These are phyloP conservation scores for Suillus variegatus DNA, from an alignment of 768 basidiomycete species.

Conservation along the genomic window DNA sequence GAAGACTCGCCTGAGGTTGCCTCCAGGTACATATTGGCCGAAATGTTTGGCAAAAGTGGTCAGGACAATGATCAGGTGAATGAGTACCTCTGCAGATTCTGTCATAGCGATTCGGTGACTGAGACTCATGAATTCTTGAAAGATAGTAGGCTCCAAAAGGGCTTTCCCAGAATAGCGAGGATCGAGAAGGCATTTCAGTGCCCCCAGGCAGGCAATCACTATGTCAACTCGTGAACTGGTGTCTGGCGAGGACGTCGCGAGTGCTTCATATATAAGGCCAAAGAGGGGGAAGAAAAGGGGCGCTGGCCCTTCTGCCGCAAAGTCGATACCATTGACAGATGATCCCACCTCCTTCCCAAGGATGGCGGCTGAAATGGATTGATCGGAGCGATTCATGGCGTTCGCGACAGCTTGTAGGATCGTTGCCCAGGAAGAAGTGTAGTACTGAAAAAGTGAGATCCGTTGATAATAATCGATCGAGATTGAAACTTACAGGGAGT, in stretches of 20 bases:
- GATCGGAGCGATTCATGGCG: constrained; percentile 70
- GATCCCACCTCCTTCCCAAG: constrained; percentile 53
- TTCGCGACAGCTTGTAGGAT: constrained; percentile 86
- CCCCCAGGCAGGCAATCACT: constrained; percentile 66
- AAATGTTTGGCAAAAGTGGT: constrained; percentile 51
- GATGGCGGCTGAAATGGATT: constrained; percentile 75
- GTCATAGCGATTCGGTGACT: constrained; percentile 91
- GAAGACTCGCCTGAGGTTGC: constrained; percentile 20
- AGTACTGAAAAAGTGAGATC: constrained; percentile 61
- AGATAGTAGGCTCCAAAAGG: constrained; percentile 77
- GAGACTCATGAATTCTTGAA: constrained; percentile 87
- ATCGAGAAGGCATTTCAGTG: constrained; percentile 77
- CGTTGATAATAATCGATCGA: not conserved
- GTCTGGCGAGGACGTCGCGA: constrained; percentile 67
- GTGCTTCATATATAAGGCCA: constrained; percentile 90
- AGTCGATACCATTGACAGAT: constrained; percentile 20
- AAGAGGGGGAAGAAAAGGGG: constrained; percentile 88
- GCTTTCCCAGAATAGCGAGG: constrained; percentile 82
- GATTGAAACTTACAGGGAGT: constrained; percentile 66
- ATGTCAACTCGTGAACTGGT: constrained; percentile 47
- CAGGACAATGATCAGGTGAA: constrained; percentile 71
- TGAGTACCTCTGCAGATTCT: constrained; percentile 71
- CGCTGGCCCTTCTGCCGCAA: constrained; percentile 58
- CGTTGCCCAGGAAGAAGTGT: constrained; percentile 75
- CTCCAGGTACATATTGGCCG: constrained; percentile 29